Conservation (phyloP, 192 early-diverging fungal genomes). For the Backusella mclennaniae region DNA sequence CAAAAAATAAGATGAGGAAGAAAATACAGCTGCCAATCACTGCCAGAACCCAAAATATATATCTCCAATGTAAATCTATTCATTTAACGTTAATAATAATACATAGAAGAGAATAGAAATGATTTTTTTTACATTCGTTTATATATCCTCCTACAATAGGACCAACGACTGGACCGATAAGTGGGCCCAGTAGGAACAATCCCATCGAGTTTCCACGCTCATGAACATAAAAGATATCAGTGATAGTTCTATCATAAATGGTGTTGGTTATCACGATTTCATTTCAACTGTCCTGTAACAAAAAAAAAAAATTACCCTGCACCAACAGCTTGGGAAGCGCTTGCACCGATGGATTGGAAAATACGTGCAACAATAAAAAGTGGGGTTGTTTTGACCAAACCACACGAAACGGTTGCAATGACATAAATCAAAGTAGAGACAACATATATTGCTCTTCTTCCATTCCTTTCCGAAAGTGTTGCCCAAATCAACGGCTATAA, state of each 20-base stretch:
- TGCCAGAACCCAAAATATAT: slow-evolving; percentile 57
- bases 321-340: slow-evolving; percentile 35
- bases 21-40: slow-evolving; percentile 51
- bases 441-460: slow-evolving; percentile 33
- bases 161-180: slow-evolving; percentile 41
- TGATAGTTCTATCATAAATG: slow-evolving; percentile 31
- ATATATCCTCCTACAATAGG: slow-evolving; percentile 44
- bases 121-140: slow-evolving; percentile 25
- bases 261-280: not conserved
- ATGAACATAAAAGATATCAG: slow-evolving; percentile 35
- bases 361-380: slow-evolving; percentile 22
- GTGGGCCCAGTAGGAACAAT: slow-evolving; percentile 39
- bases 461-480: slow-evolving; percentile 31
- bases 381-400: slow-evolving; percentile 21
- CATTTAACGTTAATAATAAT: not conserved
- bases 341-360: slow-evolving; percentile 31
- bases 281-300: not conserved
- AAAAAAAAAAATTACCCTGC: slow-evolving; percentile 16
- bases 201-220: slow-evolving; percentile 43
- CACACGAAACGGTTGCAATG: slow-evolving; percentile 27
- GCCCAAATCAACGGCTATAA: slow-evolving; percentile 40
- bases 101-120: not conserved
- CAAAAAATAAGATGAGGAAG: slow-evolving; percentile 48
- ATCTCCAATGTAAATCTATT: slow-evolving; percentile 30
- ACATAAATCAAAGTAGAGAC: slow-evolving; percentile 30